Evolutionary conservation across 768 basidiomycete genomes (phyloP).

Genomic region (Suillus clintonianus): DNA sequence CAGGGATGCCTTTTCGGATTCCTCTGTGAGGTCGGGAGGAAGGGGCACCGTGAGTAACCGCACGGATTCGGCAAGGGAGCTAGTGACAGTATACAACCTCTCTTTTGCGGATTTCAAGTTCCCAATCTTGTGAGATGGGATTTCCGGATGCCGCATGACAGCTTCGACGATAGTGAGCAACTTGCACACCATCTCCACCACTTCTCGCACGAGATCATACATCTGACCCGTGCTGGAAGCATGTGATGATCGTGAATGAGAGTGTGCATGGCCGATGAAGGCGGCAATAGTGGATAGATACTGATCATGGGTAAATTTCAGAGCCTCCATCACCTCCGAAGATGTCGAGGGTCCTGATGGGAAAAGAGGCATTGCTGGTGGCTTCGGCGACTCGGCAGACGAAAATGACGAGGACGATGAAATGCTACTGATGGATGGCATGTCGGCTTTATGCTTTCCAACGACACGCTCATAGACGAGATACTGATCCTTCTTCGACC

Average conservation of each 20-base stretch:
- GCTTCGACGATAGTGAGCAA: slow-evolving; percentile 90
- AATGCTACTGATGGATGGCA: slow-evolving; percentile 65
- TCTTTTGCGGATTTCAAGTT: slow-evolving; percentile 74
- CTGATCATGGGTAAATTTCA: slow-evolving; percentile 85
- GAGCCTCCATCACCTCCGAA: slow-evolving; percentile 69
- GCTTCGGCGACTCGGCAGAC: slow-evolving; percentile 55
- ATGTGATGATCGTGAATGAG: slow-evolving; percentile 86
- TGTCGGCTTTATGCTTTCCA: slow-evolving; percentile 44
- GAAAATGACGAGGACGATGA: slow-evolving; percentile 73
- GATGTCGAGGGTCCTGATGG: slow-evolving; percentile 73
- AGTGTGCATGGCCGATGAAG: slow-evolving; percentile 96
- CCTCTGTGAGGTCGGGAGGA: slow-evolving; percentile 59
- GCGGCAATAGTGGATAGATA: slow-evolving; percentile 94
- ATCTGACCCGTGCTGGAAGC: slow-evolving; percentile 92
- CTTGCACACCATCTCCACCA: slow-evolving; percentile 91
- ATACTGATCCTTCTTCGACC: slow-evolving; percentile 42
- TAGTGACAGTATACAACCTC: slow-evolving; percentile 81
- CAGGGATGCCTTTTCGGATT: slow-evolving; percentile 76
- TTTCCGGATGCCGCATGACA: slow-evolving; percentile 74
- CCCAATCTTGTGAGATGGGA: slow-evolving; percentile 62
- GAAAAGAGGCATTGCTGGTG: slow-evolving; percentile 52
- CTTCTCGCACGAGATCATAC: slow-evolving; percentile 93
- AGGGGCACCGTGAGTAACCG: slow-evolving; percentile 66
- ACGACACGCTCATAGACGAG: slow-evolving; percentile 36
- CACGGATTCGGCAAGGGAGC: slow-evolving; percentile 85